A percentile compares a stretch with the other conserved stretches of the same genome.
Conservation (phyloP, 2,329 filamentous ascomycete species). For the Exophiala calicioides region DNA sequence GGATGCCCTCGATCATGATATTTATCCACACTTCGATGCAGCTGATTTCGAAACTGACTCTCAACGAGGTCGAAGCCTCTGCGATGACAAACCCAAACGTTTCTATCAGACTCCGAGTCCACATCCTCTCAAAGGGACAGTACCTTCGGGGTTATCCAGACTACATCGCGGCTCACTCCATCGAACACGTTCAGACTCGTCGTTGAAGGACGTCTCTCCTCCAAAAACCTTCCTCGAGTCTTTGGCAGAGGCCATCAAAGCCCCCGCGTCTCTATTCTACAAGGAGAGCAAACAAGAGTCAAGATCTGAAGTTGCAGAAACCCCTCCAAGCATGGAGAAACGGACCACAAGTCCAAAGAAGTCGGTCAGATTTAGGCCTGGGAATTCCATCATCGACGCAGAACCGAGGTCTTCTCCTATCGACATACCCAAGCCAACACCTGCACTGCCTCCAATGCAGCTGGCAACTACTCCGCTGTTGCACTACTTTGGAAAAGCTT, state of each 20-base stretch:
- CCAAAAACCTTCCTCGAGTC: constrained; percentile 22
- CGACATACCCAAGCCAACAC: constrained; percentile 23
- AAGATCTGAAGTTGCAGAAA: not conserved
- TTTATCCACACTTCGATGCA: constrained; percentile 14
- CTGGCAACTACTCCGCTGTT: constrained; percentile 17
- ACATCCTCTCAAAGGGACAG: constrained; percentile 17
- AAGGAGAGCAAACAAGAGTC: constrained; percentile 15
- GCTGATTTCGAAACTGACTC: constrained; percentile 6
- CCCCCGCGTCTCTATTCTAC: constrained; percentile 23
- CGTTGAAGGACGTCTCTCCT: constrained; percentile 9
- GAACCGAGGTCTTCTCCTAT: constrained; percentile 23
- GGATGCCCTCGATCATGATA: constrained; percentile 15
- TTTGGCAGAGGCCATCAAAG: constrained; percentile 20
- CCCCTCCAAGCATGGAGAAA: not conserved
- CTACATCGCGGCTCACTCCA: constrained; percentile 2
- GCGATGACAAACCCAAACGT: constrained; percentile 7
- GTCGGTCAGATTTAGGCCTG: constrained; percentile 22
- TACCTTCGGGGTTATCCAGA: constrained; percentile 5
- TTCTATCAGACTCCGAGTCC: constrained; percentile 21
- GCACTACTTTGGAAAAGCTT: constrained; percentile 13
- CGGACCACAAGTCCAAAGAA: constrained; percentile 17
- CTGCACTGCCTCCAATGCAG: constrained; percentile 21
- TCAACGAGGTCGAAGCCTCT: not conserved
- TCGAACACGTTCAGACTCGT: constrained; percentile 9
- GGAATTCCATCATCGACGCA: constrained; percentile 14